Base-by-base conservation (phyloP, 371 early-diverging fungal species). In the Circinella umbellata region DNA sequence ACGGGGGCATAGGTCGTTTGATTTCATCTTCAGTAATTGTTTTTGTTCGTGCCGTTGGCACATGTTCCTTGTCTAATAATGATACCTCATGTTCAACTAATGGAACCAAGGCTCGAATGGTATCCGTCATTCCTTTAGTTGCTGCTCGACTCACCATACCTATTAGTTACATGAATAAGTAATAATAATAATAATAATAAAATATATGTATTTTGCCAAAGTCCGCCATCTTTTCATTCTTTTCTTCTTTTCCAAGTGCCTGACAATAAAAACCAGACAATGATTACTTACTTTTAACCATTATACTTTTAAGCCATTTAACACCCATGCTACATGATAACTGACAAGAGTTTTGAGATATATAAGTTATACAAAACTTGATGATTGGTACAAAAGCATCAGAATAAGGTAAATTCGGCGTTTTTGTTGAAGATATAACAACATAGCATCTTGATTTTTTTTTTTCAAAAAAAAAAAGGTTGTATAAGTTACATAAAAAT, bases 361-460 rank as follows among this genome's bases (percentile, higher is more conserved):
- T 73, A 49, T 71, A 81, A 0, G 89, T 87, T 59, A 89, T 84
- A 57, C 89, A 89, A 57, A 81, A 84, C 37, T 83, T 81, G 27
- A 85, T 70, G 14, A 74, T 67, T 1, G 89, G 88, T 7, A 83
- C 67, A 67, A 89, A 89, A 0, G 86, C 83, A 71, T 89, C 89
- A 10, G 86, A 84, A 69, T 87, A 89, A 2, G 87, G 86, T 70
- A 89, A 57, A 54, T 69, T 66, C 4, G 82, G 79, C 9, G 85
- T 80, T 51, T 84, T 69, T 61, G 88, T 78, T 34, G 75, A 66
- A 59, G 77, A 68, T 18, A 76, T 18, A 57, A 83, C 75, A 7
- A 75, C 72, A 69, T 84, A 84, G 35, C 73, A 69, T 38, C 73
- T 80, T 74, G 11, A 9, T 9, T 9, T 11, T 9, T 42, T 39